Evolutionary conservation across 345 rosid species (phyloP).

Genomic region (Acer saccharum): DNA sequence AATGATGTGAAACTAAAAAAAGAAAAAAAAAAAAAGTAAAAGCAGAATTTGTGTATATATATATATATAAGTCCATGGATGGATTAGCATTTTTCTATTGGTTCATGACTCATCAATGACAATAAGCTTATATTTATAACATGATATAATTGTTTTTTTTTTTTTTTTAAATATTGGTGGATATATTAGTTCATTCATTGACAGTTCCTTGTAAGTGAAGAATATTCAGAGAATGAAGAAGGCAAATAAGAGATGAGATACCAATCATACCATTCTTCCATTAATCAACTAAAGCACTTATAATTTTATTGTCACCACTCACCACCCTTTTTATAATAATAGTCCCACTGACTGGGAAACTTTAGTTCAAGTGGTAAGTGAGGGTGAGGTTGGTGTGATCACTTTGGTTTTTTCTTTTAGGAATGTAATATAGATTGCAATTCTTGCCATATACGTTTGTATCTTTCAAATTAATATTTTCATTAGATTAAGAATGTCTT

Average conservation of each 20-base stretch:
- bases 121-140: not conserved
- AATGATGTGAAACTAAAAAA: slow-evolving; percentile 15
- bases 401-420: not conserved
- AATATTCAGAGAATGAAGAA: slow-evolving; percentile 2
- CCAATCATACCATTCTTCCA: not conserved
- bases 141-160: not conserved
- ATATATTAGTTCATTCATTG: slow-evolving; percentile 6
- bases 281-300: not conserved
- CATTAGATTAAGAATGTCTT: too few relatives aligned
- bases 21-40: not conserved
- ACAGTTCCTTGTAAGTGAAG: slow-evolving; percentile 11
- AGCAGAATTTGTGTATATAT: not conserved
- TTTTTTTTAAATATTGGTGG: slow-evolving; percentile 17
- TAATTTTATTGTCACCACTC: not conserved
- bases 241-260: not conserved
- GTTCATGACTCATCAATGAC: slow-evolving; percentile 39
- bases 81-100: slow-evolving; percentile 36
- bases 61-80: not conserved
- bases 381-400: not conserved
- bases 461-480: too few relatives aligned
- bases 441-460: not conserved
- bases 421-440: not conserved
- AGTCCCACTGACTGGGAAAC: not conserved
- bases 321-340: not conserved
- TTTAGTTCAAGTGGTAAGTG: not conserved